Base-by-base conservation (phyloP, 2,329 filamentous ascomycete species). In the Ceratocystis colombiana region DNA sequence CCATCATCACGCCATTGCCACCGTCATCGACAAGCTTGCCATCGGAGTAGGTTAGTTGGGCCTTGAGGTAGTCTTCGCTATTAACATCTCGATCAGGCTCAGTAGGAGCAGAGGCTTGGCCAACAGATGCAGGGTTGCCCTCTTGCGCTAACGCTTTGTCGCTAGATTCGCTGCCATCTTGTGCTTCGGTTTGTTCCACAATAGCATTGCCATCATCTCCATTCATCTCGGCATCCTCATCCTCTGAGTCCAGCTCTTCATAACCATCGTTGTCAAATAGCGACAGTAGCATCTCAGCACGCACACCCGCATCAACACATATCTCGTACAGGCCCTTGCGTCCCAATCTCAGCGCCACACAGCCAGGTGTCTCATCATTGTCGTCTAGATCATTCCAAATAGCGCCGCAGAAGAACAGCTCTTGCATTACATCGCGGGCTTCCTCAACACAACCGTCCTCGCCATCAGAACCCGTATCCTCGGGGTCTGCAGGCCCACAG, bases 381-480 rank as follows among this genome's bases (percentile, higher is more conserved):
- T 80, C 77, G 75, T 97, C 90, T 66, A 97, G 79, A 74, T 96
- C 92, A 77, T 99, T 99, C 94, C 94, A 99, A 71, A 97, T 96
- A 10, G 90, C 94, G 41, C 94, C 94, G 71, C 88, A 88, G 72
- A 92, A 82, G 68, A 97, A 85, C 6, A 97, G 80, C 72, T 94
- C 83, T 70, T 84, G 82, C 3, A 96, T 78, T 0, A 87, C 87
- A 64, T 85, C 83, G 66, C 82, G 81, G 2, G 86, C 88, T 48
- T 83, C 82, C 61, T 86, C 82, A 41, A 88, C 74, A 30, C 75
- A 73, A 64, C 76, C 71, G 30, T 77, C 75, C 28, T 77, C 76
- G 8, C 73, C 73, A 2, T 75, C 74, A 2, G 72, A 70, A 4
- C 69, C 70, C 15, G 70, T 68, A 8, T 72, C 70, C 3, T 70